Evolutionary conservation across 371 early-diverging fungal species (phyloP).

Genomic region (Saksenaea vasiformis): DNA sequence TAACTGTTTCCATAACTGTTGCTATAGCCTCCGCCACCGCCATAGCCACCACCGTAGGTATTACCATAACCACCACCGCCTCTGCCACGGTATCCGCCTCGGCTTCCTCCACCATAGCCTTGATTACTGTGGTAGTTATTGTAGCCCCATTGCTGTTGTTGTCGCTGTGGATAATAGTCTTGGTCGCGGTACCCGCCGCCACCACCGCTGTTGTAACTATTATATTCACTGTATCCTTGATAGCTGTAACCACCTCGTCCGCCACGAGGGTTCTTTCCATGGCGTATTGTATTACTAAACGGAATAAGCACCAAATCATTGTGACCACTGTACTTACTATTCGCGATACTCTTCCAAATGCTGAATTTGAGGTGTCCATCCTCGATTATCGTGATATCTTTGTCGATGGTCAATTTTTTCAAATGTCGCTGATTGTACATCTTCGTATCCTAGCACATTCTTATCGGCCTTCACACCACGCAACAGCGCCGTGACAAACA

Average conservation of each 20-base stretch:
- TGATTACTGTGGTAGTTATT: constrained; percentile 13
- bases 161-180: not conserved
- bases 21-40: constrained; percentile 4
- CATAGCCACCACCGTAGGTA: constrained; percentile 6
- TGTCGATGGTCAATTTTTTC: constrained; percentile 40
- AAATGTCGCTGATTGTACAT: constrained; percentile 56
- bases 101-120: not conserved
- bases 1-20: constrained; percentile 7
- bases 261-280: constrained; percentile 10
- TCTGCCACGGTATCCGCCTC: constrained; percentile 1
- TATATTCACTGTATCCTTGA: constrained; percentile 11
- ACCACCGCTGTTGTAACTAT: constrained; percentile 7
- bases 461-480: constrained; percentile 52
- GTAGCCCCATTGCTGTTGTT: not conserved
- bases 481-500: constrained; percentile 53
- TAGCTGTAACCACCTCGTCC: constrained; percentile 13
- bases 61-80: constrained; percentile 8
- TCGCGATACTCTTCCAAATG: constrained; percentile 51
- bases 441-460: constrained; percentile 49
- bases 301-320: not conserved
- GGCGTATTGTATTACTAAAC: constrained; percentile 22
- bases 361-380: constrained; percentile 48
- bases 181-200: constrained; percentile 4
- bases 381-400: constrained; percentile 27
- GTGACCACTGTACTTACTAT: constrained; percentile 21